Evolutionary conservation across 345 rosid genomes (phyloP).

Genomic region (Melaleuca quinquenervia): DNA sequence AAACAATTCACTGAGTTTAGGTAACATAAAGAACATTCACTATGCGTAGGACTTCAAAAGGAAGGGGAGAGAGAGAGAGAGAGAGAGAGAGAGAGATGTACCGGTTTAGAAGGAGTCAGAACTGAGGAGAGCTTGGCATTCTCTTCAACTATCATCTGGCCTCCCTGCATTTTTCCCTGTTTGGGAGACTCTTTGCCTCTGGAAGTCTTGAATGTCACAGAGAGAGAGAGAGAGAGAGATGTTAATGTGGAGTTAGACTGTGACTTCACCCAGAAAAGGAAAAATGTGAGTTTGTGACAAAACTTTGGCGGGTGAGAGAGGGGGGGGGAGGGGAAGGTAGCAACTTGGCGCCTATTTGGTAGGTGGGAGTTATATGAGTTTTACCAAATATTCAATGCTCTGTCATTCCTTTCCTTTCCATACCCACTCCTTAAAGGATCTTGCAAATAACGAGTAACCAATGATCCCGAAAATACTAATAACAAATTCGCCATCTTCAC

Average conservation of each 20-base stretch:
- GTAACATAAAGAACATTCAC: neutral
- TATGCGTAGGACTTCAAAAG: neutral
- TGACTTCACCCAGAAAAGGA: neutral
- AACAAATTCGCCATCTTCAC: neutral
- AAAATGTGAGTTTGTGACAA: neutral
- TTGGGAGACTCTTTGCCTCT: neutral
- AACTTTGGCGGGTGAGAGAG: neutral
- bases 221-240: neutral
- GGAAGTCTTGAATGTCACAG: neutral
- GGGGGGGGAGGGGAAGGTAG: neutral
- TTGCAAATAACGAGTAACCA: neutral
- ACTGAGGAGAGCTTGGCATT: constrained; percentile 9
- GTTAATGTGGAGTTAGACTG: neutral
- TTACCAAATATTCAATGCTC: neutral
- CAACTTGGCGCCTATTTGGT: neutral
- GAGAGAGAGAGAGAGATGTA: neutral
- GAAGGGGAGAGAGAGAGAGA: neutral
- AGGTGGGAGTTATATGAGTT: neutral
- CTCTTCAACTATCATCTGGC: constrained; percentile 9
- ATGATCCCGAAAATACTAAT: neutral
- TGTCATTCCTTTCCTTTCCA: neutral
- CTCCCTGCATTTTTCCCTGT: constrained; percentile 7
- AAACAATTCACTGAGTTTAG: neutral
- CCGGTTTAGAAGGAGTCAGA: constrained; percentile 7
- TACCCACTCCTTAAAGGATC: neutral